These are phyloP conservation scores for Monosporascus sp. DNA, from an alignment of 2,329 filamentous ascomycete species.

Conservation along the genomic window DNA sequence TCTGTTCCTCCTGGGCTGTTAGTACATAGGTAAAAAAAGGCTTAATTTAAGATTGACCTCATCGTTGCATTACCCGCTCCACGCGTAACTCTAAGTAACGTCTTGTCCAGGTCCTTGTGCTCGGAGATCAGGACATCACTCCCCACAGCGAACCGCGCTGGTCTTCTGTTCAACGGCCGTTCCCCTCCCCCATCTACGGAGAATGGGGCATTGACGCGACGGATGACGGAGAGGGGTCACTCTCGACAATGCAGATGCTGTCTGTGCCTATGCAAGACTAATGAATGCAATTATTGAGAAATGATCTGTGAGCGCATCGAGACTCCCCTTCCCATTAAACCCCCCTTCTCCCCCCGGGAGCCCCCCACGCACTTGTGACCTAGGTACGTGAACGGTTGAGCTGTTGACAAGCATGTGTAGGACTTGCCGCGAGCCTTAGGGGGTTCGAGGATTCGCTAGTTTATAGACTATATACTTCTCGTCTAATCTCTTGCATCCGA, in stretches of 20 bases:
- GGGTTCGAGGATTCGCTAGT: too few species aligned
- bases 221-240: too few species aligned
- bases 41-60: not conserved
- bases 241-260: not conserved
- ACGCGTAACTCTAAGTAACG: not conserved
- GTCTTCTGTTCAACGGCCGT: too few species aligned
- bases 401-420: not conserved
- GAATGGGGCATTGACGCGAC: too few species aligned
- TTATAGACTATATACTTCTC: not conserved
- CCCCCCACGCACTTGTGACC: too few species aligned
- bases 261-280: not conserved
- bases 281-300: not conserved
- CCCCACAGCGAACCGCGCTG: too few species aligned
- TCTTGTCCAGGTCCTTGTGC: not conserved
- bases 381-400: too few species aligned
- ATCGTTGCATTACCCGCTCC: not conserved
- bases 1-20: not conserved
- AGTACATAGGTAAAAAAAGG: not conserved
- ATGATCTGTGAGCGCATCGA: too few species aligned
- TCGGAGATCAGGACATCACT: too few species aligned
- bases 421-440: not conserved
- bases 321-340: too few species aligned
- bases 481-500: not conserved
- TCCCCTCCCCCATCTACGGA: too few species aligned
- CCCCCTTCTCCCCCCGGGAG: too few species aligned